Conservation (phyloP, 129 eudicot species). For the Logfia minima region DNA sequence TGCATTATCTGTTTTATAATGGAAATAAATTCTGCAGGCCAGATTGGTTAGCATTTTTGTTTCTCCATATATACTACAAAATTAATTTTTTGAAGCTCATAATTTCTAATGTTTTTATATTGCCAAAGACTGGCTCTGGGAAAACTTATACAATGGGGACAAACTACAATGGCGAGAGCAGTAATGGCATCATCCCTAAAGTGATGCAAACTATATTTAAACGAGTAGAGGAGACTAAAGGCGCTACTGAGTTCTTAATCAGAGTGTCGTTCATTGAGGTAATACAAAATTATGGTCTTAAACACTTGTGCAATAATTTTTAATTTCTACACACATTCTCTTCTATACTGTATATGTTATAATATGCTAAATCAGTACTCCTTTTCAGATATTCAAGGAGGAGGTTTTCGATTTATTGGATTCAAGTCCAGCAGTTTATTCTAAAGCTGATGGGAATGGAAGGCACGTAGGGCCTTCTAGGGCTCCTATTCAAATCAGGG, state of each 20-base stretch:
- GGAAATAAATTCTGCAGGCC: background rate
- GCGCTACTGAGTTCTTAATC: constrained; percentile 60
- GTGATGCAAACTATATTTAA: constrained; percentile 83
- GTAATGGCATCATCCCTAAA: constrained; percentile 72
- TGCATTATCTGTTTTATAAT: background rate
- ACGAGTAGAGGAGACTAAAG: constrained; percentile 54
- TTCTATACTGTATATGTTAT: constrained; percentile 3
- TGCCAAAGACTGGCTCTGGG: constrained; percentile 83
- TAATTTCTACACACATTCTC: background rate
- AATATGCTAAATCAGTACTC: background rate
- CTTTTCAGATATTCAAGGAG: constrained; percentile 81
- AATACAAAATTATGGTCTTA: background rate
- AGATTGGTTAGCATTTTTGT: background rate
- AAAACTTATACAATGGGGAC: constrained; percentile 99
- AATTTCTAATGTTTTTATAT: background rate
- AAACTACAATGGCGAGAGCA: constrained; percentile 75
- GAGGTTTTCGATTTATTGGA: constrained; percentile 89
- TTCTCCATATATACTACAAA: background rate
- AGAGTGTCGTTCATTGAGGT: constrained; percentile 98
- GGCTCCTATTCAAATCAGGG: constrained; percentile 89
- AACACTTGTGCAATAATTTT: background rate
- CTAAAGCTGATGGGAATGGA: constrained; percentile 53
- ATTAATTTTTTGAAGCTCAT: background rate
- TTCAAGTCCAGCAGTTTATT: constrained; percentile 30
- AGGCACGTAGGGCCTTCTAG: constrained; percentile 62